Base-by-base conservation (phyloP, 148 eudicot species). In the Hydrangea macrophylla region DNA sequence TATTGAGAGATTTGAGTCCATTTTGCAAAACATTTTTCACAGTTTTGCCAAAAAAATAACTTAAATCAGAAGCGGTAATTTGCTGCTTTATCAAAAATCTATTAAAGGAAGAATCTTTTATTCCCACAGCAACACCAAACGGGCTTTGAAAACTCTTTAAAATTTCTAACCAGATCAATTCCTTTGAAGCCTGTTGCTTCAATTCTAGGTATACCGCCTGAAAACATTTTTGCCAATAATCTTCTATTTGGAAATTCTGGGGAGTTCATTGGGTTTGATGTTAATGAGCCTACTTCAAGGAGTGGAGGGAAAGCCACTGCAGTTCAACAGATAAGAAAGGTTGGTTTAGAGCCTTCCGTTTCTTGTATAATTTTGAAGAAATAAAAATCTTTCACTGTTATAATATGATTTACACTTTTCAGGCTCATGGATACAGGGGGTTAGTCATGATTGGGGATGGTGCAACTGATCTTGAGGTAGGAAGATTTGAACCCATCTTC, bases 391-490 rank as follows among this genome's bases (percentile, higher is more conserved):
- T n/a, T n/a, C n/a, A 54, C 35, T 62, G 51, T 57, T 44, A 12
- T 26, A 40, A 65, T 37, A 24, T 27, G 40, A 36, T 30, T 58
- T 53, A 3, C 23, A 64, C 50, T 61, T 72, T 73, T 65, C 82
- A 94, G 98, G 90, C 80, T 69, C 78, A 53, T 72, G 92, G 91
- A 51, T 94, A 88, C 83, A 86, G 87, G 68, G 83, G 80, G 58
- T 69, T 90, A 61, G 88, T 80, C 80, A 94, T 94, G 98, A 82
- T 94, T 78, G 98, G 98, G 27, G 98, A 94, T 74, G 98, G 98
- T 36, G 98, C 97, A 60, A 94, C 98, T 58, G 98, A 94, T 83
- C 98, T 88, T 69, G 98, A 94, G 97, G 98, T 94, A 57, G 78
- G 69, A 71, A 66, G 69, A 48, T 17, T 4, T 35, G 5, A 4